Base-by-base conservation (phyloP, 768 basidiomycete genomes). In the Amanita inopinata region DNA sequence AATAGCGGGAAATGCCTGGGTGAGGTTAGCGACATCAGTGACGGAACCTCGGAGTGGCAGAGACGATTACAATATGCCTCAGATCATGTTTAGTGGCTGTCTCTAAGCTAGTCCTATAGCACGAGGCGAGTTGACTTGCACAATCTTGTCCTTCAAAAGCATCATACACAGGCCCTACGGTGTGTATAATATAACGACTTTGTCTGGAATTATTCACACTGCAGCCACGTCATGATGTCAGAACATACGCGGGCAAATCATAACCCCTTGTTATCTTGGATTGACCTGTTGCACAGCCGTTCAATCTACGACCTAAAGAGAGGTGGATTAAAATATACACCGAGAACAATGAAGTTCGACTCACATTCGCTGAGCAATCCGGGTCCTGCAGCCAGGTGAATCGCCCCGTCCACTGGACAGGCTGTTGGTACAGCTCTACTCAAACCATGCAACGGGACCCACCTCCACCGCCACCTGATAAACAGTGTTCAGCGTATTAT, bases 261-360 rank as follows among this genome's bases (percentile, higher is more conserved):
- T 89, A 83, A 4, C 83, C 88, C 49, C 64, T 69, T 6, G 87
- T 90, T 33, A 90, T 82, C 59, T 89, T 90, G 7, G 85, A 74
- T 32, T 80, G 66, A 25, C 88, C 88, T 11, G 80, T 79, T 22
- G 67, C 61, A 53, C 82, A 84, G 4, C 84, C 84, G 43, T 75
- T 69, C 48, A 89, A 56, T 12, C 62, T 69, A 30, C 69, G 69
- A 55, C 84, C 85, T 86, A 46, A 8, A 36, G 47, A 45, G 34
- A 20, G 37, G 18, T 3, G 23, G 6, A 12, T 38, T 14, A 14
- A 38, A 17, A 5, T 4, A 8, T n/a, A 2, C 9, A 28, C 15
- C 30, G 33, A 33, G 12, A 34, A 31, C 17, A n/a, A 33, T 20
- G 11, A 32, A 2, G 42, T 3, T 34, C 36, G 20, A 59, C 73